These are phyloP conservation scores for Ophiostoma ips DNA, from an alignment of 2,329 filamentous ascomycete species.

Conservation along the genomic window DNA sequence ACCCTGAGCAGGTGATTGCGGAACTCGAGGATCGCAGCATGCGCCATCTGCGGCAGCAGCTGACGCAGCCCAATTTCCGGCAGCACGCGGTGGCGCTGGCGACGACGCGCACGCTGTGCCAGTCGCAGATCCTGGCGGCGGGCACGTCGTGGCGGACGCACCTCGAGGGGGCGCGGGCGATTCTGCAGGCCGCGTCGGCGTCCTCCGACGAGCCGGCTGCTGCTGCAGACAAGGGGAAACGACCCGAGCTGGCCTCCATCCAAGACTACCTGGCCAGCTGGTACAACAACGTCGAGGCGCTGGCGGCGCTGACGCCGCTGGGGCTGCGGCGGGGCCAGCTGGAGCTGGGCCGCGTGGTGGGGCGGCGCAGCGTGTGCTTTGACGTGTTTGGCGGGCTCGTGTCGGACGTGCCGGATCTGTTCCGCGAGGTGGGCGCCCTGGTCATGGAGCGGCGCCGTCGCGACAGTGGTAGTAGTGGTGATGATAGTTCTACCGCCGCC, in stretches of 20 bases:
- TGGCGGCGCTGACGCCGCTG: constrained; percentile 5
- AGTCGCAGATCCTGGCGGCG: constrained; percentile 6
- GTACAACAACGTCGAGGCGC: constrained; percentile 10
- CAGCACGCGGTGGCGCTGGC: constrained; percentile 6
- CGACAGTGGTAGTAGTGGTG: neutral
- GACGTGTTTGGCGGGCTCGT: constrained; percentile 11
- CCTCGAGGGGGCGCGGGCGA: constrained; percentile 6
- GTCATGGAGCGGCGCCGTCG: constrained; percentile 6
- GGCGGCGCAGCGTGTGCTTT: constrained; percentile 4
- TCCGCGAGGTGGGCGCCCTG: constrained; percentile 9
- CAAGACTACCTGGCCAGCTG: constrained; percentile 8
- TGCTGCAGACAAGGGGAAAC: neutral
- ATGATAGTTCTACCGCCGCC: neutral
- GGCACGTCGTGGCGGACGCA: constrained; percentile 8
- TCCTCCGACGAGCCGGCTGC: too few species aligned
- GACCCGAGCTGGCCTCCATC: neutral
- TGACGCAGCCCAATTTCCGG: neutral
- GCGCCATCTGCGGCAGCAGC: constrained; percentile 3
- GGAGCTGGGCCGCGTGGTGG: neutral
- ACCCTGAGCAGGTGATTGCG: neutral
- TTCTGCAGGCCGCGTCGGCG: constrained; percentile 5
- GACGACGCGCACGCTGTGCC: constrained; percentile 9
- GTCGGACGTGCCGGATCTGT: constrained; percentile 10
- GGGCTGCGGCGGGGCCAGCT: constrained; percentile 6
- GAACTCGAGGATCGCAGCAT: constrained; percentile 8